Evolutionary conservation across 345 rosid species (phyloP).

Genomic region (Hibiscus mutabilis): DNA sequence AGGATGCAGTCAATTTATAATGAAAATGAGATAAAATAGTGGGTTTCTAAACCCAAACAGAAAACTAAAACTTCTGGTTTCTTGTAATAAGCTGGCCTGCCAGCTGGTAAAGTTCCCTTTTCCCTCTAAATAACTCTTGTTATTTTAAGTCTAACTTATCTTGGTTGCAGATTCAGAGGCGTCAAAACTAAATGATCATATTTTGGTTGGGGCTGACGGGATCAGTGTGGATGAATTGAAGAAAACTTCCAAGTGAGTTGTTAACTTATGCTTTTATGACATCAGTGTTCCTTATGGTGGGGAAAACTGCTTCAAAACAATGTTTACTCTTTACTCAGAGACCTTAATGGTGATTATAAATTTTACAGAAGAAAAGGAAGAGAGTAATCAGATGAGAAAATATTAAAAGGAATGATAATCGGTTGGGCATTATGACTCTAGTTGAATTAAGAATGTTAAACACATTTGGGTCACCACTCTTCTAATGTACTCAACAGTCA

Average conservation of each 20-base stretch:
- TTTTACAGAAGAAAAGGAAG: not conserved
- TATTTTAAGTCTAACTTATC: not conserved
- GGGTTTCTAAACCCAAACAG: not conserved
- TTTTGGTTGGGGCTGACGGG: slow-evolving; percentile 13
- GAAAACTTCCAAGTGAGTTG: slow-evolving; percentile 27
- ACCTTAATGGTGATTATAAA: not conserved
- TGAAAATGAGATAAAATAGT: not conserved
- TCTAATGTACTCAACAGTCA: not conserved
- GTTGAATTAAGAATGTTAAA: not conserved
- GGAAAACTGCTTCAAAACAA: not conserved
- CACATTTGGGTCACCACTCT: not conserved
- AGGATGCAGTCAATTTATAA: not conserved
- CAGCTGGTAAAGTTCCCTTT: not conserved
- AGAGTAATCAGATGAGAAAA: not conserved
- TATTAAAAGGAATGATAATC: not conserved
- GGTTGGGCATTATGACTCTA: not conserved
- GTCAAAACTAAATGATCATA: slow-evolving; percentile 7
- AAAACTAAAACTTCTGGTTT: not conserved
- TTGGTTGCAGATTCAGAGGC: slow-evolving; percentile 15
- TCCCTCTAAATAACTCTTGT: not conserved
- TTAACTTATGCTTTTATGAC: not conserved
- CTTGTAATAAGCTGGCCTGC: not conserved
- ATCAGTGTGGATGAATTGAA: slow-evolving; percentile 1
- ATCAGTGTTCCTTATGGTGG: not conserved
- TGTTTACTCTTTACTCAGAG: not conserved